A percentile compares a stretch with the other conserved stretches of the same genome.
These are phyloP conservation scores for Geranomyces michiganensis DNA, from an alignment of 192 early-diverging fungal species.

Conservation along the genomic window DNA sequence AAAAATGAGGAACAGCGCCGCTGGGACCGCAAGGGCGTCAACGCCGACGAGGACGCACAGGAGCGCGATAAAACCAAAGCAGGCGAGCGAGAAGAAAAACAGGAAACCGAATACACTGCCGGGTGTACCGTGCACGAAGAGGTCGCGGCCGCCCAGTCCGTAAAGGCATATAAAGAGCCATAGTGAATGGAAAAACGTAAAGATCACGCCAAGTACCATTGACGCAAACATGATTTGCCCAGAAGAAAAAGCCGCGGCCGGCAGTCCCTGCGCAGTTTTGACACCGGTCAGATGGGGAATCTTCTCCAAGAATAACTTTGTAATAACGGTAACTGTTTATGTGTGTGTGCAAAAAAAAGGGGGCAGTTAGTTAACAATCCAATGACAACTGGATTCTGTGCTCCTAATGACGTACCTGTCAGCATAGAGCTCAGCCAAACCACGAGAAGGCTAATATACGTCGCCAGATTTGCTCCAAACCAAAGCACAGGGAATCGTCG, in stretches of 20 bases:
- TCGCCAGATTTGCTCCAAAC: conserved; percentile 24
- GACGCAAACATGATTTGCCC: conserved; percentile 16
- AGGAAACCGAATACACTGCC: conserved; percentile 17
- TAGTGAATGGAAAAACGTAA: conserved; percentile 16
- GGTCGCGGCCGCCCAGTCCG: conserved; percentile 13
- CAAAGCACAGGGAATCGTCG: conserved; percentile 7
- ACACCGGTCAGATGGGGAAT: conserved; percentile 31
- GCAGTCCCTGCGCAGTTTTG: background rate
- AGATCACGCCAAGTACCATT: background rate
- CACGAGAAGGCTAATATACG: conserved; percentile 22
- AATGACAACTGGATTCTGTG: too few relatives aligned
- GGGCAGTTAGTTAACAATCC: too few relatives aligned
- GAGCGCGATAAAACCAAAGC: conserved; percentile 10
- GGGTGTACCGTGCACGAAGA: background rate
- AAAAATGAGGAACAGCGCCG: conserved; percentile 28
- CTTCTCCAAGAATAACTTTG: conserved; percentile 19
- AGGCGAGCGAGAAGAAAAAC: conserved; percentile 25
- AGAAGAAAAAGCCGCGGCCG: background rate
- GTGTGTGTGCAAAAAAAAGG: background rate
- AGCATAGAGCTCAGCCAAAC: conserved; percentile 30
- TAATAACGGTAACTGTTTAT: conserved; percentile 6
- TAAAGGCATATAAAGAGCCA: conserved; percentile 3
- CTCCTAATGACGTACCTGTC: too few relatives aligned
- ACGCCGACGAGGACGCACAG: conserved; percentile 8
- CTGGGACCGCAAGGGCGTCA: conserved; percentile 23